Base-by-base conservation (phyloP, 805 yeast genomes). In the Candida nemodendra region DNA sequence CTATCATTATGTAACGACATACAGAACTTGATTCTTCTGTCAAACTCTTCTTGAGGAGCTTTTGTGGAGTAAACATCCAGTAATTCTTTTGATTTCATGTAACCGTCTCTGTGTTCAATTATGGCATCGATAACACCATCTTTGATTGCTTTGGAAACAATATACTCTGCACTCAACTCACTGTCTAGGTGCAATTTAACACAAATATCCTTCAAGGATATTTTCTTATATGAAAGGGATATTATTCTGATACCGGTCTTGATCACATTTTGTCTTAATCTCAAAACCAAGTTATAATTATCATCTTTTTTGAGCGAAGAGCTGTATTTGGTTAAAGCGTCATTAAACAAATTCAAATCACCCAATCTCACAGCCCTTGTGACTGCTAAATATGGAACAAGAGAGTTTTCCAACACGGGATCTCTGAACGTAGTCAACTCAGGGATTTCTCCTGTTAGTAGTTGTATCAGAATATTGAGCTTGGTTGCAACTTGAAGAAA, bases 71-170 rank as follows among this genome's bases (percentile, higher is more conserved):
- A 93, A 34, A 90, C 76, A 61, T 93, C 96, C 54, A 79, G 66
- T 41, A 87, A 67, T 62, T 93, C 99, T 51, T 79, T 82, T 26
- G 95, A 83, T 66, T 89, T 90, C 84, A 93, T 90, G 61, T 69
- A 90, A 2, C 97, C 97, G 46, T 78, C 72, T 57, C 86, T 87
- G 65, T 90, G 96, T 60, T 93, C 86, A 51, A 93, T 84, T 38
- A 79, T 77, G 3, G 99, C 98, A 56, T 93, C 98, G 59, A 93
- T 87, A 36, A 93, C 98, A 43, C 96, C 96, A 61, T 93, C 99
- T 56, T 96, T 81, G 42, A 93, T 91, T 18, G 97, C 93, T 69
- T 93, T 91, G 26, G 96, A 87, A 16, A 93, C 96, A 62, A 93
- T 89, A 62, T 91, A 93, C 68, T 93, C 99, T 1, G 96, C 95